A percentile compares a stretch with the other conserved stretches of the same genome.
Conservation (phyloP, 176 grass and related monocot species). For the Paspalum notatum region DNA sequence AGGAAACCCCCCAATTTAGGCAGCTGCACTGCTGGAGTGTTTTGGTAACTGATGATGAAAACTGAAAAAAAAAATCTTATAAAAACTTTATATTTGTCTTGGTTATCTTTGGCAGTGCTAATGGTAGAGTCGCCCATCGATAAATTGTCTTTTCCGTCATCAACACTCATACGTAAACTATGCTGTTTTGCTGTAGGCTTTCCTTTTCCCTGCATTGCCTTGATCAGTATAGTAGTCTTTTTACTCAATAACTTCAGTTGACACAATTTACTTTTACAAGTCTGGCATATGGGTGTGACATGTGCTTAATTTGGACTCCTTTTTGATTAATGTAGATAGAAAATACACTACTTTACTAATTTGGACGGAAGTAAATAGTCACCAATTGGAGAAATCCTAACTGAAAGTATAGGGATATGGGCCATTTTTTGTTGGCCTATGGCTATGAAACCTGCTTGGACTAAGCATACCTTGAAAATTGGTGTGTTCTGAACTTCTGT, state of each 20-base stretch:
- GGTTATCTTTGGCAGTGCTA: conserved; percentile 10
- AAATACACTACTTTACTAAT: not conserved
- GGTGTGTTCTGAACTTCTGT: conserved; percentile 4
- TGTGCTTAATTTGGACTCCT: conserved; percentile 7
- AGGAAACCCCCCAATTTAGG: conserved; percentile 26
- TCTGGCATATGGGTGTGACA: conserved; percentile 21
- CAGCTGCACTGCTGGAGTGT: conserved; percentile 10
- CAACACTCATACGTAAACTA: conserved; percentile 20
- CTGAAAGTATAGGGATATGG: conserved; percentile 15
- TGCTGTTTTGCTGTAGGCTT: not conserved
- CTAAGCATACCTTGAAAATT: not conserved
- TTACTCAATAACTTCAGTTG: not conserved
- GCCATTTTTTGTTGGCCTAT: conserved; percentile 19
- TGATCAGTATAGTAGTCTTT: conserved; percentile 2
- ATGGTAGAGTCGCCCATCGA: conserved; percentile 8
- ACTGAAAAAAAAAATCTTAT: not conserved
- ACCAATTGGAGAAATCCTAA: conserved; percentile 4
- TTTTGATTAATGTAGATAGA: conserved; percentile 26
- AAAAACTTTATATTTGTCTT: conserved; percentile 21
- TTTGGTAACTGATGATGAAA: conserved; percentile 8
- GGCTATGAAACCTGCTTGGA: conserved; percentile 4
- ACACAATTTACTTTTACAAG: conserved; percentile 4
- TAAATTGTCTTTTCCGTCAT: conserved; percentile 14
- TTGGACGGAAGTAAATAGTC: conserved; percentile 27
- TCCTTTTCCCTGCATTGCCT: not conserved